Evolutionary conservation across 2,329 filamentous ascomycete genomes (phyloP).

Genomic region (Aspergillus aculeatinus): DNA sequence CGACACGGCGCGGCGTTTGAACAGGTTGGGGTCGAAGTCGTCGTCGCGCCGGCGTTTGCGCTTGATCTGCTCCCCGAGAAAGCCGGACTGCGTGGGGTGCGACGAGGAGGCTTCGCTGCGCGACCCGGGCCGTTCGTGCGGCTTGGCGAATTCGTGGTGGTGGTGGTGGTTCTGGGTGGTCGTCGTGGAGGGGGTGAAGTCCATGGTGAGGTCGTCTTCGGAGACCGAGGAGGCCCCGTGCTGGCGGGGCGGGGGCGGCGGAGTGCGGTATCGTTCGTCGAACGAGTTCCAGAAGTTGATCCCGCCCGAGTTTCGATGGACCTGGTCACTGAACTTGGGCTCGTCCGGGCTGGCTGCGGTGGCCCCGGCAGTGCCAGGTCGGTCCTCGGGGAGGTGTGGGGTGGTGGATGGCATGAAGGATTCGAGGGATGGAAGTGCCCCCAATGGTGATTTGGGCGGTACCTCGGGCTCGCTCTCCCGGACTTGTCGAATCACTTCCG

Average conservation of each 20-base stretch:
- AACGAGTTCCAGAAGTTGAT: conserved; percentile 78
- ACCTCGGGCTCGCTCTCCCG: conserved; percentile 79
- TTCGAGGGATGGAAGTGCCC: conserved; percentile 53
- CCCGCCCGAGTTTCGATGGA: conserved; percentile 68
- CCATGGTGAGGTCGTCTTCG: conserved; percentile 41
- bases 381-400: conserved; percentile 18
- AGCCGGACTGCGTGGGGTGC: conserved; percentile 47
- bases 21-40: conserved; percentile 81
- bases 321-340: conserved; percentile 74
- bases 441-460: conserved; percentile 39
- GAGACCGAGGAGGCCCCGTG: conserved; percentile 51
- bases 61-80: conserved; percentile 67
- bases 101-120: conserved; percentile 39
- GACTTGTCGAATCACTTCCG: conserved; percentile 92
- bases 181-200: conserved; percentile 40
- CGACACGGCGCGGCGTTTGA: conserved; percentile 89
- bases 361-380: conserved; percentile 27
- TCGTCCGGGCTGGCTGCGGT: conserved; percentile 51
- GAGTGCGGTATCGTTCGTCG: conserved; percentile 65
- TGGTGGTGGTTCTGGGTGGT: conserved; percentile 20
- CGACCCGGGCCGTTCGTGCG: conserved; percentile 37
- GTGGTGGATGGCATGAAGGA: conserved; percentile 32
- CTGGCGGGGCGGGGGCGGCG: conserved; percentile 60
- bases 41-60: conserved; percentile 83
- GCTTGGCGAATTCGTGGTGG: conserved; percentile 29